A percentile compares a stretch with the other conserved stretches of the same genome.
Evolutionary conservation across 1,284 basidiomycete species (phyloP).

Genomic region (Pascua sp.): DNA sequence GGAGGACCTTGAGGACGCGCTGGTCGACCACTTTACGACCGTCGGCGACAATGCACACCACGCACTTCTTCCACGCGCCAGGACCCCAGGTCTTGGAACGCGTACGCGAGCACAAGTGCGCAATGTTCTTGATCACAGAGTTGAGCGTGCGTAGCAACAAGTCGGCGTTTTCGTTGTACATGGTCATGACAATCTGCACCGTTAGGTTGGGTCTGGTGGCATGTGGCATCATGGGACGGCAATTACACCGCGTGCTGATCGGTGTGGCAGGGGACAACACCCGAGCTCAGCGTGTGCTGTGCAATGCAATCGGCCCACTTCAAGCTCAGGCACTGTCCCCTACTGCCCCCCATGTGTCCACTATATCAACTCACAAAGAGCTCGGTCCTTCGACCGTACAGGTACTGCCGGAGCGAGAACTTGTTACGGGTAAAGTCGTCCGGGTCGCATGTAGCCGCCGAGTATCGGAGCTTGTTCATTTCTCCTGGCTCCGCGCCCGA

Average conservation of each 20-base stretch:
- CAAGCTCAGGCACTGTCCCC: too few relatives aligned
- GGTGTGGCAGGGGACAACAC: too few relatives aligned
- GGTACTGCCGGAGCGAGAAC: slow-evolving; percentile 78
- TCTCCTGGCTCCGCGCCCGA: slow-evolving; percentile 63
- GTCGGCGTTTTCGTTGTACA: slow-evolving; percentile 91
- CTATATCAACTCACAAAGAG: slow-evolving; percentile 57
- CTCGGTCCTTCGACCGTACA: slow-evolving; percentile 80
- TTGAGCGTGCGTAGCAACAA: slow-evolving; percentile 84
- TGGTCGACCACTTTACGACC: slow-evolving; percentile 88
- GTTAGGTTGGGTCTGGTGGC: background rate
- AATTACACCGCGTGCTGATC: too few relatives aligned
- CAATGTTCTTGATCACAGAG: slow-evolving; percentile 85
- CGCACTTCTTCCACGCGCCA: slow-evolving; percentile 91
- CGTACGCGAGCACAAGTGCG: slow-evolving; percentile 73
- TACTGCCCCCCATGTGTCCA: too few relatives aligned
- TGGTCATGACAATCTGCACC: slow-evolving; percentile 76
- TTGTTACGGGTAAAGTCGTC: slow-evolving; percentile 56
- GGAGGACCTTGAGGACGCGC: slow-evolving; percentile 43
- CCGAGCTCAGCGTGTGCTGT: too few relatives aligned
- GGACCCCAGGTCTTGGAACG: slow-evolving; percentile 90
- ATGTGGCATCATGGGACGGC: too few relatives aligned
- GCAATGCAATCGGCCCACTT: too few relatives aligned
- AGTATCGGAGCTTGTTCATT: slow-evolving; percentile 71
- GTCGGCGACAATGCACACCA: slow-evolving; percentile 88
- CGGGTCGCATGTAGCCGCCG: slow-evolving; percentile 53